Conservation (phyloP, 2,329 filamentous ascomycete species). For the Penicillium sp. region DNA sequence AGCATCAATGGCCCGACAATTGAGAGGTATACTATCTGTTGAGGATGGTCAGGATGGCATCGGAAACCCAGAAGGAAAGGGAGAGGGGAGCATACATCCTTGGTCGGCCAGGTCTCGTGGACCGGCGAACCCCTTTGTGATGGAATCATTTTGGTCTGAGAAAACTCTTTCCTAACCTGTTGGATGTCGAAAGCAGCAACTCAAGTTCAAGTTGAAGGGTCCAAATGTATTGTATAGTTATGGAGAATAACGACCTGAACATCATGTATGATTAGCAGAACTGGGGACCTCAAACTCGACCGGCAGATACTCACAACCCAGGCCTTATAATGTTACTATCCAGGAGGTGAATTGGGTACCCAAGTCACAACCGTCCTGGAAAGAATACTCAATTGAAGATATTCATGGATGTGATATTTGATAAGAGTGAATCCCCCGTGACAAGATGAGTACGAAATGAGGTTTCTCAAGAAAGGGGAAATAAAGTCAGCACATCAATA, state of each 20-base stretch:
- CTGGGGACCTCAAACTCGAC: neutral
- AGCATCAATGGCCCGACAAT: constrained; percentile 75
- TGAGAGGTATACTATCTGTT: constrained; percentile 71
- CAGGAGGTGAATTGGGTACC: neutral
- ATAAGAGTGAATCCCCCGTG: neutral
- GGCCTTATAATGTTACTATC: neutral
- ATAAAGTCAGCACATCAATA: neutral
- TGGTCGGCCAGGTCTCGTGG: constrained; percentile 5
- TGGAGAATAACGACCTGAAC: too few species aligned
- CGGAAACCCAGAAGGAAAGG: neutral
- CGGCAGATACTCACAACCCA: neutral
- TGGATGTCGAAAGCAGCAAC: neutral
- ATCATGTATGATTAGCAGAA: neutral
- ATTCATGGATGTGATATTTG: neutral
- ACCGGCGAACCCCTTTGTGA: neutral
- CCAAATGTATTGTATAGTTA: neutral
- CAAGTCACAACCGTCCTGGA: neutral
- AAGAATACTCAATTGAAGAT: neutral
- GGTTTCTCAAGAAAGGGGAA: neutral
- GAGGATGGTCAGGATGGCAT: neutral
- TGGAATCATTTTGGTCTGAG: neutral
- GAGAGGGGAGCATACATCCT: too few species aligned
- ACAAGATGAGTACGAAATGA: neutral
- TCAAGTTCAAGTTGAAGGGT: neutral
- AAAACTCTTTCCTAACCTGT: too few species aligned